These are phyloP conservation scores for Leptomonas pyrrhocoris DNA, from an alignment of 208 protist species.

Conservation along the genomic window DNA sequence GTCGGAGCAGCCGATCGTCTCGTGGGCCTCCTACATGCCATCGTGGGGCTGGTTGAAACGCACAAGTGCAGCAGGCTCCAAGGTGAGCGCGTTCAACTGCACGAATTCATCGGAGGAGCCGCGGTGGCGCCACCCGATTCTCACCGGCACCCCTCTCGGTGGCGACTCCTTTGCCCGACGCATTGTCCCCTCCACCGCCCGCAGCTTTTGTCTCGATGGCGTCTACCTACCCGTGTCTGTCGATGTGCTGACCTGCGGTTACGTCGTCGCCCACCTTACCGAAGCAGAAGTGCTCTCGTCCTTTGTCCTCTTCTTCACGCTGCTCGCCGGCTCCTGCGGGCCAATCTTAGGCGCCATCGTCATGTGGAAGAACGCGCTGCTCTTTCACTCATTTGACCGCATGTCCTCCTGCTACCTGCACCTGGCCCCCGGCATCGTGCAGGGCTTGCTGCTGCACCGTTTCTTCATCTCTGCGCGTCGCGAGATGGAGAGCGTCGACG, in stretches of 20 bases:
- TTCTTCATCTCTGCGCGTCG: constrained; percentile 48
- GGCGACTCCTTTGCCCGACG: constrained; percentile 20
- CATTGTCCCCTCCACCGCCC: constrained; percentile 20
- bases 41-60: constrained; percentile 13
- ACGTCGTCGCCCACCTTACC: constrained; percentile 44
- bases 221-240: constrained; percentile 54
- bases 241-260: constrained; percentile 45
- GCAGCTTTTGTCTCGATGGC: constrained; percentile 37
- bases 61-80: not conserved
- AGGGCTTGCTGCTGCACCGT: constrained; percentile 60
- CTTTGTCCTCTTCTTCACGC: constrained; percentile 58
- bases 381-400: constrained; percentile 71
- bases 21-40: constrained; percentile 40
- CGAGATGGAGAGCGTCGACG: constrained; percentile 47
- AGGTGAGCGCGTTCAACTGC: constrained; percentile 1
- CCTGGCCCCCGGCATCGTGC: constrained; percentile 53
- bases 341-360: constrained; percentile 64
- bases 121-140: constrained; percentile 26
- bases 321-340: constrained; percentile 62
- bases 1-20: constrained; percentile 51
- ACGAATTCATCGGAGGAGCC: not conserved
- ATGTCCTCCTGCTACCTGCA: constrained; percentile 79
- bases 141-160: constrained; percentile 23
- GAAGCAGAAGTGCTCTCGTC: constrained; percentile 45
- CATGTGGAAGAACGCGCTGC: constrained; percentile 75